phyloP scores from a whole-genome alignment of 2,329 filamentous ascomycete genomes.

The Coleophoma crateriformis region DNA sequence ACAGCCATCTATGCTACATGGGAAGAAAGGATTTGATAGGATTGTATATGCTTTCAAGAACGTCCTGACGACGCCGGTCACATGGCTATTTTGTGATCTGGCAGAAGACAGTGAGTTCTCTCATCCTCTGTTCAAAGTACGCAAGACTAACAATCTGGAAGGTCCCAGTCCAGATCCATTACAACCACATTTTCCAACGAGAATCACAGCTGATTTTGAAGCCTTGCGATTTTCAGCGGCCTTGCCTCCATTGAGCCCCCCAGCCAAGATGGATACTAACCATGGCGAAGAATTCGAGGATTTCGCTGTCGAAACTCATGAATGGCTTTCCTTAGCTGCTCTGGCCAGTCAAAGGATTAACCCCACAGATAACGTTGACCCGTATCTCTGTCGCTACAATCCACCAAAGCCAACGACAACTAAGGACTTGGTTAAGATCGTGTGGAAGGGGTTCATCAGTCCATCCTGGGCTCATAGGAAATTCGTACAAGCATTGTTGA shows the following conservation, averaged over 20 bases:
- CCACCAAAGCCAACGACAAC: slow-evolving; percentile 35
- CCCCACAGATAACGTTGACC: slow-evolving; percentile 54
- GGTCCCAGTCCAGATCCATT: slow-evolving; percentile 46
- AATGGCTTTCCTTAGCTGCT: slow-evolving; percentile 68
- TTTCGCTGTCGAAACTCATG: slow-evolving; percentile 57
- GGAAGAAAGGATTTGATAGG: slow-evolving; percentile 77
- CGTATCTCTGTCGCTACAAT: slow-evolving; percentile 63
- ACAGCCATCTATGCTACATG: slow-evolving; percentile 69
- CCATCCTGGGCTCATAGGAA: slow-evolving; percentile 44
- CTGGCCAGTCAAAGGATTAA: slow-evolving; percentile 60
- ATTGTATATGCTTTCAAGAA: slow-evolving; percentile 74
- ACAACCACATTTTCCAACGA: slow-evolving; percentile 35
- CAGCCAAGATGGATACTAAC: slow-evolving; percentile 22
- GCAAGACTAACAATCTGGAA: slow-evolving; percentile 17
- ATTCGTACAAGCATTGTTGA: slow-evolving; percentile 38
- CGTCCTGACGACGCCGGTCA: slow-evolving; percentile 60
- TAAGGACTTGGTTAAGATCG: slow-evolving; percentile 40
- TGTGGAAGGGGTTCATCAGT: slow-evolving; percentile 54
- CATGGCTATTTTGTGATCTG: slow-evolving; percentile 75
- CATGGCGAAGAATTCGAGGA: slow-evolving; percentile 53
- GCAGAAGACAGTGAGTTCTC: slow-evolving; percentile 36
- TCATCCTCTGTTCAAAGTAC: background rate
- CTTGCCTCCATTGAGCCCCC: slow-evolving; percentile 22
- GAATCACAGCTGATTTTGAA: slow-evolving; percentile 30
- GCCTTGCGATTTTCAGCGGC: slow-evolving; percentile 23